Conservation (phyloP, 768 basidiomycete species). For the Suillus cothurnatus region DNA sequence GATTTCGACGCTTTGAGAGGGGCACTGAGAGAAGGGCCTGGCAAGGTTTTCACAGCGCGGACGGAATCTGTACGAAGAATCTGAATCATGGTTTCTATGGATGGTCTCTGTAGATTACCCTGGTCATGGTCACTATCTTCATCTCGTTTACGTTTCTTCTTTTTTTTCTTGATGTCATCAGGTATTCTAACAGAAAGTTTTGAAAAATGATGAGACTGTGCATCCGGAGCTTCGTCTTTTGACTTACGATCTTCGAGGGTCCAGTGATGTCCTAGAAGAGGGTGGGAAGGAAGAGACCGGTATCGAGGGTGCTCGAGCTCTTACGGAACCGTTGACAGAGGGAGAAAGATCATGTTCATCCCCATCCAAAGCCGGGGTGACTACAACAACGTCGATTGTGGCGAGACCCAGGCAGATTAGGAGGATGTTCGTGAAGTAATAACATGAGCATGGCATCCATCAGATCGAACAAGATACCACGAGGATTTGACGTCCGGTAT, state of each 20-base stretch:
- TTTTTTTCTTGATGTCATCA: constrained; percentile 73
- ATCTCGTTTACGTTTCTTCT: constrained; percentile 85
- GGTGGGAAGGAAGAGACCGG: constrained; percentile 46
- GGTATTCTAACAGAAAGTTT: constrained; percentile 23
- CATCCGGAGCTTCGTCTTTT: constrained; percentile 20
- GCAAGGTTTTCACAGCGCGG: constrained; percentile 61
- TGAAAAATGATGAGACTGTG: background rate
- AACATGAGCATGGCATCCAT: constrained; percentile 2
- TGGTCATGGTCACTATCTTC: constrained; percentile 77
- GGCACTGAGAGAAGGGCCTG: constrained; percentile 44
- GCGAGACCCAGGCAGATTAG: constrained; percentile 9
- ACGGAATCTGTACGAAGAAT: constrained; percentile 43
- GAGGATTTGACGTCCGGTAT: background rate
- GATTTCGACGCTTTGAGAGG: constrained; percentile 62
- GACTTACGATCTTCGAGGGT: constrained; percentile 65
- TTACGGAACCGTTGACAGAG: constrained; percentile 39
- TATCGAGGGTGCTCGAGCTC: constrained; percentile 51
- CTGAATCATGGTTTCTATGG: constrained; percentile 13
- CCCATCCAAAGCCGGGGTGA: constrained; percentile 51
- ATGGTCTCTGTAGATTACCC: constrained; percentile 18
- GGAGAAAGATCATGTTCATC: constrained; percentile 48
- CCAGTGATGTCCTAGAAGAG: constrained; percentile 56
- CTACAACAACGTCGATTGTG: constrained; percentile 22
- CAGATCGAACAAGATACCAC: background rate
- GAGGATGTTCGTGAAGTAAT: background rate